Conservation (phyloP, 2,329 filamentous ascomycete genomes). For the Ascochyta viciae-villosae region DNA sequence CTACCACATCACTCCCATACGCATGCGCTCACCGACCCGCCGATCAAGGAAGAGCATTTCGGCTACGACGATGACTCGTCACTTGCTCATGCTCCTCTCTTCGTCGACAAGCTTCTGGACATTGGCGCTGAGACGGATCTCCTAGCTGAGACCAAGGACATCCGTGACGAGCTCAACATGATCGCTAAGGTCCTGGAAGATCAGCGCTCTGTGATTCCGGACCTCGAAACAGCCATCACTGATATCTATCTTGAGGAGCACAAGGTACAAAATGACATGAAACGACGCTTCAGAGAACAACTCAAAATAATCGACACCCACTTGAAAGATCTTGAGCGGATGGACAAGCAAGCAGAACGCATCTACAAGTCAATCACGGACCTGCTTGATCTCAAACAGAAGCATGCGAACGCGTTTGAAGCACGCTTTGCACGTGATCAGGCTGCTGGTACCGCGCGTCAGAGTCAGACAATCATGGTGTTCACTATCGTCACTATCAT, state of each 20-base stretch:
- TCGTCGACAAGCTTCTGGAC: slow-evolving; percentile 64
- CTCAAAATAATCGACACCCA: slow-evolving; percentile 64
- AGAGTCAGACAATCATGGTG: slow-evolving; percentile 65
- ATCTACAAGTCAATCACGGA: slow-evolving; percentile 68
- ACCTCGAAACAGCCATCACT: slow-evolving; percentile 56
- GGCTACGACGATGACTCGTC: slow-evolving; percentile 38
- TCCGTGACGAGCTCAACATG: slow-evolving; percentile 71
- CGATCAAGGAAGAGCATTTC: slow-evolving; percentile 37
- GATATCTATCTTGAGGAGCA: slow-evolving; percentile 48
- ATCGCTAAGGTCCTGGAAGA: slow-evolving; percentile 61
- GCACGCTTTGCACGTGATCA: slow-evolving; percentile 68
- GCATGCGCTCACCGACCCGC: slow-evolving; percentile 34
- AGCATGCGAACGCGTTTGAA: slow-evolving; percentile 72
- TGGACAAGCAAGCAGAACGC: slow-evolving; percentile 67
- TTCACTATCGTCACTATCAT: slow-evolving; percentile 67
- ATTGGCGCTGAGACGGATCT: slow-evolving; percentile 68
- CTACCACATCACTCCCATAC: slow-evolving; percentile 37
- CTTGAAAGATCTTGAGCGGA: slow-evolving; percentile 66
- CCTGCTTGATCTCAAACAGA: slow-evolving; percentile 72
- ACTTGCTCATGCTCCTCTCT: slow-evolving; percentile 47
- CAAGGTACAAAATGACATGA: slow-evolving; percentile 55
- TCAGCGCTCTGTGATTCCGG: slow-evolving; percentile 56
- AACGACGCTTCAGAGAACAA: slow-evolving; percentile 64
- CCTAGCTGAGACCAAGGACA: slow-evolving; percentile 70
- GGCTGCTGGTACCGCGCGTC: slow-evolving; percentile 65